These are phyloP conservation scores for Lycium barbarum DNA, from an alignment of 257 asterid genomes.

Conservation along the genomic window DNA sequence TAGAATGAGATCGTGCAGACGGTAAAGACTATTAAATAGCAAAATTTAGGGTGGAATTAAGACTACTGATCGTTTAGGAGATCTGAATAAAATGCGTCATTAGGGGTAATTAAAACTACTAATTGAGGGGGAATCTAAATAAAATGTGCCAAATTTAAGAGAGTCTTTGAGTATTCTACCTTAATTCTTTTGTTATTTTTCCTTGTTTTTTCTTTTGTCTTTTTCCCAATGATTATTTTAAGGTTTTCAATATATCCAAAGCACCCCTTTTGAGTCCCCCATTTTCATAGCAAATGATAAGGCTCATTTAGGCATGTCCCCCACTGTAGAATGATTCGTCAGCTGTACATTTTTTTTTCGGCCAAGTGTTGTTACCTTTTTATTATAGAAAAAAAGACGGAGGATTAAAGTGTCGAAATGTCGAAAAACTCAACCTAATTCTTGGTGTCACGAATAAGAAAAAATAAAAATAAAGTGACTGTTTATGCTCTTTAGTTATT, in stretches of 20 bases:
- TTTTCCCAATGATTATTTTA: not conserved
- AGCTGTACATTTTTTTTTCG: not conserved
- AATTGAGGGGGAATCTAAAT: too few species aligned
- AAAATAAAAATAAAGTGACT: not conserved
- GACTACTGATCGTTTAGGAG: too few species aligned
- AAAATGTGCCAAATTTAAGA: too few species aligned
- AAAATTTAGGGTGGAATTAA: too few species aligned
- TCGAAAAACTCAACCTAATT: not conserved
- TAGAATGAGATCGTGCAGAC: too few species aligned
- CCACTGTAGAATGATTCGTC: constrained; percentile 1
- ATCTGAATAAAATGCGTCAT: too few species aligned
- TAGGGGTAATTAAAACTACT: too few species aligned
- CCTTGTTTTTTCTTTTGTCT: not conserved
- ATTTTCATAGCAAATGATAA: not conserved
- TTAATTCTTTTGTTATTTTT: not conserved
- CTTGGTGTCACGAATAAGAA: not conserved
- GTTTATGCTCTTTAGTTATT: not conserved
- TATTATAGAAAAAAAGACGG: not conserved
- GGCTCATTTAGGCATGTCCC: not conserved
- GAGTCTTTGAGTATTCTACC: too few species aligned
- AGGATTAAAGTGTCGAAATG: not conserved
- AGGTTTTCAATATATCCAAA: not conserved
- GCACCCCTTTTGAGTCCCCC: not conserved
- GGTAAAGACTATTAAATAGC: too few species aligned
- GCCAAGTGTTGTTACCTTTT: not conserved